Evolutionary conservation across 2,329 filamentous ascomycete genomes (phyloP).

Genomic region (Paecilomyces fulvus): DNA sequence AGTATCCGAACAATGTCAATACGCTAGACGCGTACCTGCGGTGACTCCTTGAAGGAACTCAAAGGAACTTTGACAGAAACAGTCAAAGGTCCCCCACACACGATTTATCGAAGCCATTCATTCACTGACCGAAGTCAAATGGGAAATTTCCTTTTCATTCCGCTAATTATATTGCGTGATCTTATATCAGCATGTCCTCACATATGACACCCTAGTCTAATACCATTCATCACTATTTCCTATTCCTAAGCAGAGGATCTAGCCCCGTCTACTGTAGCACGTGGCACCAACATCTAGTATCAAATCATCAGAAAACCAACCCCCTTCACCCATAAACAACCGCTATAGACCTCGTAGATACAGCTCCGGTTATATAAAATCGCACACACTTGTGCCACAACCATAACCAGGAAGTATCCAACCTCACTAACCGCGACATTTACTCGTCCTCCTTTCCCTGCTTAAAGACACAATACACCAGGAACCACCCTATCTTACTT

Average conservation of each 20-base stretch:
- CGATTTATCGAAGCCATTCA: not conserved
- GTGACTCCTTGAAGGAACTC: not conserved
- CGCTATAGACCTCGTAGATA: too few species aligned
- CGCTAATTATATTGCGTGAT: not conserved
- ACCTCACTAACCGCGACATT: too few species aligned
- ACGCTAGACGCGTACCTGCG: not conserved
- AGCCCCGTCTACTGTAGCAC: not conserved
- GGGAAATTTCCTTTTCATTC: not conserved
- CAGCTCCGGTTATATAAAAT: too few species aligned
- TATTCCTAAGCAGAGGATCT: too few species aligned
- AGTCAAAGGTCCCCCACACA: not conserved
- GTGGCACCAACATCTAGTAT: too few species aligned
- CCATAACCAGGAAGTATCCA: too few species aligned
- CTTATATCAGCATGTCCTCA: not conserved
- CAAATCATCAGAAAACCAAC: too few species aligned
- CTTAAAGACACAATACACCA: too few species aligned
- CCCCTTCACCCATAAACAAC: too few species aligned
- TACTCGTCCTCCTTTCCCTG: too few species aligned
- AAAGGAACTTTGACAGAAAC: not conserved
- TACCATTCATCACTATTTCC: not conserved
- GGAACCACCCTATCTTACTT: too few species aligned
- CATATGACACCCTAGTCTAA: not conserved
- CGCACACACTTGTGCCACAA: too few species aligned
- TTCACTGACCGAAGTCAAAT: not conserved
- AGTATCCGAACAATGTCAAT: not conserved